These are phyloP conservation scores for Cucurbita moschata DNA, from an alignment of 306 rosid genomes.

Conservation along the genomic window DNA sequence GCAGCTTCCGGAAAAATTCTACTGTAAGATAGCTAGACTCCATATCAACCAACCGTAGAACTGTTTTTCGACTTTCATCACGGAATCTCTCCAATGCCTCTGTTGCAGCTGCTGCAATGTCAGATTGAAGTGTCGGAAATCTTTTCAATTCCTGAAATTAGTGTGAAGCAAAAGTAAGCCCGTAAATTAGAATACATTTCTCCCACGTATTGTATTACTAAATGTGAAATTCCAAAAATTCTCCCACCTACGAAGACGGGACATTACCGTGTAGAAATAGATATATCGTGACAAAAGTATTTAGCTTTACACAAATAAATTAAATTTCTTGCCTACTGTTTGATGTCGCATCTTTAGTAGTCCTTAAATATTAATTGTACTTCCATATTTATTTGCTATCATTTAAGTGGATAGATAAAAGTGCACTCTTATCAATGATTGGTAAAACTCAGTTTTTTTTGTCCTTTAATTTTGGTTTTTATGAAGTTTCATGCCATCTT, in stretches of 20 bases:
- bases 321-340: background rate
- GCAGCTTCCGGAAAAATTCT: conserved; percentile 81
- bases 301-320: background rate
- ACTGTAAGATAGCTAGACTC: conserved; percentile 92
- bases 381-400: background rate
- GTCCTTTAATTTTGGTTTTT: no score
- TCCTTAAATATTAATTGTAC: background rate
- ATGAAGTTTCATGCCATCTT: no score
- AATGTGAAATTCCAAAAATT: background rate
- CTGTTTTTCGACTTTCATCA: conserved; percentile 83
- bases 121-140: conserved; percentile 78
- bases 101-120: conserved; percentile 73
- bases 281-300: background rate
- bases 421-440: background rate
- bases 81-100: conserved; percentile 86
- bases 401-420: background rate
- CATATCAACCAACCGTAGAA: conserved; percentile 85
- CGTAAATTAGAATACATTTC: background rate
- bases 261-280: background rate
- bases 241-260: background rate
- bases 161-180: conserved; percentile 3
- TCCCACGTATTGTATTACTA: background rate
- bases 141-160: conserved; percentile 72
- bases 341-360: background rate
- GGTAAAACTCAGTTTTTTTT: no score